Evolutionary conservation across 768 basidiomycete species (phyloP).

Genomic region (Suillus alpinus): DNA sequence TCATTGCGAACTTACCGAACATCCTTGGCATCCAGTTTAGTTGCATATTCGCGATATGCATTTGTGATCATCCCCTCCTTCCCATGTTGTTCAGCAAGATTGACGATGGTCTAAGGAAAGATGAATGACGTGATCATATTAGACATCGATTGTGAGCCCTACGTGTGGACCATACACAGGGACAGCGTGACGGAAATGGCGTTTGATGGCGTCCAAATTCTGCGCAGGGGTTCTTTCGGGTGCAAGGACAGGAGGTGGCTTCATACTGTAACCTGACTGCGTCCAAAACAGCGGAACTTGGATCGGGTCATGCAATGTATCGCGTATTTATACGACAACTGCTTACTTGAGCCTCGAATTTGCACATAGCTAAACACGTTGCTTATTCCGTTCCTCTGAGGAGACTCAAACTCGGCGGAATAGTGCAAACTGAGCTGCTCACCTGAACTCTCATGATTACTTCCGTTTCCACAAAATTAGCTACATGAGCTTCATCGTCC

Average conservation of each 20-base stretch:
- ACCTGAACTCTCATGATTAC: conserved; percentile 84
- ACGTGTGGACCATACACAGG: conserved; percentile 79
- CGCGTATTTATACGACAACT: background rate
- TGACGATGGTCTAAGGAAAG: conserved; percentile 65
- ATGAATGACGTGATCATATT: conserved; percentile 8
- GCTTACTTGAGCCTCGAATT: conserved; percentile 81
- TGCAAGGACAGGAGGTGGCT: conserved; percentile 80
- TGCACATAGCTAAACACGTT: conserved; percentile 91
- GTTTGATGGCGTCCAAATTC: conserved; percentile 63
- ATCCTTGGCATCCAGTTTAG: conserved; percentile 53
- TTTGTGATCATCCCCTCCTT: conserved; percentile 80
- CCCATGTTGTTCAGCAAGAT: conserved; percentile 88
- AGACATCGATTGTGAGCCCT: conserved; percentile 20
- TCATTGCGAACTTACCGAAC: conserved; percentile 43
- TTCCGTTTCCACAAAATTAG: conserved; percentile 96
- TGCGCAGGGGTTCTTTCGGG: conserved; percentile 72
- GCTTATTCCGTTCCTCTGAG: conserved; percentile 65
- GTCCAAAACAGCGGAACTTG: conserved; percentile 92
- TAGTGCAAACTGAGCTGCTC: conserved; percentile 13
- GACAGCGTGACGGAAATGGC: conserved; percentile 69
- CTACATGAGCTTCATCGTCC: conserved; percentile 89
- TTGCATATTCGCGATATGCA: conserved; percentile 71
- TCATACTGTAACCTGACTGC: conserved; percentile 81
- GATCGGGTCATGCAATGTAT: conserved; percentile 2
- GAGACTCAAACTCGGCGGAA: background rate